Evolutionary conservation across 1,139 yeast genomes (phyloP), one percentile per base, ranked within the genome.

Genomic region (Pichia sp.): DNA sequence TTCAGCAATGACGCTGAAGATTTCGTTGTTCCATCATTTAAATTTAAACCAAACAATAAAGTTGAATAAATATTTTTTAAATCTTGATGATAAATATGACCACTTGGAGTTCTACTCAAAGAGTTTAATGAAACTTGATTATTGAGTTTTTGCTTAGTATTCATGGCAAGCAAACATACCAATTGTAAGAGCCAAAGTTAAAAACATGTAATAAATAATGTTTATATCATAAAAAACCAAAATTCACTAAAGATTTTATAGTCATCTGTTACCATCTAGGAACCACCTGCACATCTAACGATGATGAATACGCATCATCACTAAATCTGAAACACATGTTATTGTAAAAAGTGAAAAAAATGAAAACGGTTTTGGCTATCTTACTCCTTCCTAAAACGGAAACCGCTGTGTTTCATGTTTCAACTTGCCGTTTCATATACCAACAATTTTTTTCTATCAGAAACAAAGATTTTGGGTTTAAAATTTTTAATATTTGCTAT

Each of bases 31-130:
- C 37, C 43, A 11, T 45, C 44, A 12, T 48, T 50, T 12, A 61
- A 42, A 2, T 55, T 40, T 9, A 62, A 43, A 26, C 58, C 52
- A 48, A 45, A 58, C 1, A 62, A 22, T 16, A 62, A 44, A 20
- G 53, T 51, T 2, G 64, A 70, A 60, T 64, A 85, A 4, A 84
- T 74, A 42, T 76, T 78, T 56, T 77, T 77, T 40, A 84, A 56
- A 56, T 82, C 86, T 39, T 72, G 70, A 26, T 81, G 75, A 56
- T 70, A 74, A 13, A 80, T 68, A 24, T 70, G 66, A 0, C 85
- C 85, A 30, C 65, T 64, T 0, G 80, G 74, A 0, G 82, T 74
- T 52, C 75, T 70, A 49, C 69, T 70, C 51, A 77, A 70, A 3
- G 74, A 67, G 5, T 53, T 56, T 22, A 55, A 53, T 4, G 54